phyloP scores from a whole-genome alignment of 2,329 filamentous ascomycete species.

The Trichoderma atrobrunneum region DNA sequence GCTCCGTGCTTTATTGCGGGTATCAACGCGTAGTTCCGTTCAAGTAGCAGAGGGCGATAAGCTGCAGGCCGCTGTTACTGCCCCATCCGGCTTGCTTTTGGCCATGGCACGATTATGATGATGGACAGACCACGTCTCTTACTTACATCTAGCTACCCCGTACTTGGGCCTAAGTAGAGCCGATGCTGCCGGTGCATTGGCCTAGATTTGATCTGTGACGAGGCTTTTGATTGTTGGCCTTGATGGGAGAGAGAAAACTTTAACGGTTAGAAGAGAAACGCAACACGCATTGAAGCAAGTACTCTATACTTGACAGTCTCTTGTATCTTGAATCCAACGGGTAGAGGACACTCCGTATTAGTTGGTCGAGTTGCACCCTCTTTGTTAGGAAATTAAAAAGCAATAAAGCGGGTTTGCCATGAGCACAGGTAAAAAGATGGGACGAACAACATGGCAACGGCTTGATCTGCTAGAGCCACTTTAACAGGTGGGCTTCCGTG shows the following conservation, averaged over 20 bases:
- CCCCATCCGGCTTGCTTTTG: background rate
- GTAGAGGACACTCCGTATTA: background rate
- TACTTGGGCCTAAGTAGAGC: background rate
- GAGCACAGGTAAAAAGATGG: background rate
- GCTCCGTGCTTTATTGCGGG: background rate
- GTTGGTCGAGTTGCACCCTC: background rate
- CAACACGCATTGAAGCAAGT: background rate
- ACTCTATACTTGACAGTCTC: background rate
- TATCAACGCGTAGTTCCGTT: background rate
- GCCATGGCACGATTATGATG: background rate
- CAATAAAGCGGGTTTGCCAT: background rate
- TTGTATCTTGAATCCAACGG: background rate
- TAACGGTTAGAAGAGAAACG: background rate
- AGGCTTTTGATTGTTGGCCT: background rate
- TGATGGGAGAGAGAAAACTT: background rate
- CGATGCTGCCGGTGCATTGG: background rate
- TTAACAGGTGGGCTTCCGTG: background rate
- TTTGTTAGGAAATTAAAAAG: background rate
- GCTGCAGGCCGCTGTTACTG: background rate
- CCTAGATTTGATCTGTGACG: background rate
- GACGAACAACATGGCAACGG: background rate
- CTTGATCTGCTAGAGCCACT: background rate
- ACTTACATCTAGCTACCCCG: background rate
- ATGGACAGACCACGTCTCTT: background rate
- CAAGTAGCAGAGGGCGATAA: background rate